A percentile compares a stretch with the other conserved stretches of the same genome.
These are phyloP conservation scores for Dalechampia spathulata DNA, from an alignment of 441 rosid genomes.

Conservation along the genomic window DNA sequence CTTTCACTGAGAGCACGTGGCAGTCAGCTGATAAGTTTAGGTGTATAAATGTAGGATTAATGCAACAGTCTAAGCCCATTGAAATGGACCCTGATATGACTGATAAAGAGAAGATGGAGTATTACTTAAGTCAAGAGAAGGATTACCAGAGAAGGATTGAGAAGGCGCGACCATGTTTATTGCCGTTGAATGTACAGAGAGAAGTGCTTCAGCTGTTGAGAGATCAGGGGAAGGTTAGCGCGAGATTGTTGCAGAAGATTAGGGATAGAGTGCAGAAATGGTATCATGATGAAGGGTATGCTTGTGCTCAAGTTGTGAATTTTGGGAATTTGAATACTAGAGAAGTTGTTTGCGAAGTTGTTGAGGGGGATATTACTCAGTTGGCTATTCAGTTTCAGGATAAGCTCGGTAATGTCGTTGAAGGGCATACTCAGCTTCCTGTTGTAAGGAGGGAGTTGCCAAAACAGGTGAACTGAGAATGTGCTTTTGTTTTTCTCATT, in stretches of 20 bases:
- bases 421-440: slow-evolving; percentile 83
- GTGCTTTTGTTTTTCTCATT: too few species aligned
- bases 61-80: slow-evolving; percentile 74
- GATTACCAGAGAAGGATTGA: slow-evolving; percentile 81
- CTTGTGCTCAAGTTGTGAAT: slow-evolving; percentile 95
- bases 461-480: slow-evolving; percentile 41
- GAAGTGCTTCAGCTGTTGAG: slow-evolving; percentile 71
- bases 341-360: slow-evolving; percentile 87
- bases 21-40: slow-evolving; percentile 75
- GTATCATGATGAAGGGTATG: slow-evolving; percentile 94
- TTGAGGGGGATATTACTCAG: slow-evolving; percentile 95
- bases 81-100: slow-evolving; percentile 97
- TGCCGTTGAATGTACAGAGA: slow-evolving; percentile 42
- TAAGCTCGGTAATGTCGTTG: slow-evolving; percentile 92
- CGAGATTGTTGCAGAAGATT: slow-evolving; percentile 83
- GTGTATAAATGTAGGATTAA: slow-evolving; percentile 84
- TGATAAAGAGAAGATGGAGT: slow-evolving; percentile 87
- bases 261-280: slow-evolving; percentile 91
- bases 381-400: slow-evolving; percentile 74
- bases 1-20: slow-evolving; percentile 88
- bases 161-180: slow-evolving; percentile 71
- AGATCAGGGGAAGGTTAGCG: slow-evolving; percentile 77
- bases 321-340: slow-evolving; percentile 89
- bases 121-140: slow-evolving; percentile 68
- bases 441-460: slow-evolving; percentile 87